Conservation (phyloP, 257 asterid genomes). For the Perilla frutescens region DNA sequence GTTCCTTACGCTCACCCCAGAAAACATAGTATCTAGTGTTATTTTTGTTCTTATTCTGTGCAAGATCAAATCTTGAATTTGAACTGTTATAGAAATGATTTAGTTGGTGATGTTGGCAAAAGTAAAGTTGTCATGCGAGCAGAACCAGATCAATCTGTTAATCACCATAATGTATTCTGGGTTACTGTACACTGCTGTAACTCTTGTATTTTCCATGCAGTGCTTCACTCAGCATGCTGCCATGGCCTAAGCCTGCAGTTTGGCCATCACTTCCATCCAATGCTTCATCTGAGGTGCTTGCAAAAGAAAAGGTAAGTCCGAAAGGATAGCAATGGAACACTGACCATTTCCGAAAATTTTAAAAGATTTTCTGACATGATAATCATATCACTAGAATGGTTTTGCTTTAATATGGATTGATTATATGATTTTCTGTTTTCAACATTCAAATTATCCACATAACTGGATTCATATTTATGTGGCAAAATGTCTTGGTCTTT, state of each 20-base stretch:
- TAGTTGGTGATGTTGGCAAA: constrained; percentile 23
- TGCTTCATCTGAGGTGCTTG: constrained; percentile 85
- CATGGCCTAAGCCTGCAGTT: constrained; percentile 98
- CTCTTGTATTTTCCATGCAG: constrained; percentile 50
- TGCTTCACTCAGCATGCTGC: constrained; percentile 96
- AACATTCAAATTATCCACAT: constrained; percentile 10
- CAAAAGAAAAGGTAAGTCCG: constrained; percentile 86
- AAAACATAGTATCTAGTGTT: constrained; percentile 14
- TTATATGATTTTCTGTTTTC: constrained; percentile 17
- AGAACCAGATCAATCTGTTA: constrained; percentile 19
- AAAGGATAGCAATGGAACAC: constrained; percentile 33
- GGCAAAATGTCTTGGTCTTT: constrained; percentile 18
- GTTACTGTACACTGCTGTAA: constrained; percentile 32
- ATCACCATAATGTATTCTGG: constrained; percentile 30
- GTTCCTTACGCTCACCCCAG: constrained; percentile 14
- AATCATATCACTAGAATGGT: constrained; percentile 9
- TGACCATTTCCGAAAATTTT: not conserved
- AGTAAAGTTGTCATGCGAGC: constrained; percentile 32
- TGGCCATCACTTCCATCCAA: constrained; percentile 96
- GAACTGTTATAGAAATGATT: constrained; percentile 12
- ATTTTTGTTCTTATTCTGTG: constrained; percentile 1
- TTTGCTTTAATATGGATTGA: constrained; percentile 5
- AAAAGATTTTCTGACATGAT: constrained; percentile 1
- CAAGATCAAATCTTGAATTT: not conserved
- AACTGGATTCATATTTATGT: constrained; percentile 25